phyloP scores from a whole-genome alignment of 2,329 filamentous ascomycete species.

The Ceratocystis colombiana region DNA sequence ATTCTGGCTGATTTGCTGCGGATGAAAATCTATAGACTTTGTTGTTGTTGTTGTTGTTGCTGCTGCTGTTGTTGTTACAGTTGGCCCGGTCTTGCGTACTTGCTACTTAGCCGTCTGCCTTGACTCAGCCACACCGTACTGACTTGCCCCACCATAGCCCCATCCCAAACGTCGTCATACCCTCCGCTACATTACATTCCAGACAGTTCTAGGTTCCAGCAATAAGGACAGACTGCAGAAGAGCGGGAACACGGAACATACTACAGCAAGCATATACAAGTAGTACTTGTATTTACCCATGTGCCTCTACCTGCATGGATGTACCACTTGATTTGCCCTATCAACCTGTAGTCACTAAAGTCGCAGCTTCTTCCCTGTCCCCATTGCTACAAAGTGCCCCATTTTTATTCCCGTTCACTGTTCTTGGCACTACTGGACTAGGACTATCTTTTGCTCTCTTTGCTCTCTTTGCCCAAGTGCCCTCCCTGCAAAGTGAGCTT shows the following conservation, averaged over 20 bases:
- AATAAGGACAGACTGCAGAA: too few species aligned
- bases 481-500: constrained; percentile 5
- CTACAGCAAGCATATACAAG: background rate
- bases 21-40: too few species aligned
- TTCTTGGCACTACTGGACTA: constrained; percentile 1
- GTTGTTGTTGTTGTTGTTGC: too few species aligned
- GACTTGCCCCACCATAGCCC: constrained; percentile 19
- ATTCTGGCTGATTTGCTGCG: too few species aligned
- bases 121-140: constrained; percentile 7
- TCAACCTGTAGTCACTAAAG: constrained; percentile 5
- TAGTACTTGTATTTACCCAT: background rate
- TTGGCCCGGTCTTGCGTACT: background rate
- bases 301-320: background rate
- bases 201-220: background rate
- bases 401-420: constrained; percentile 7
- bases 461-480: background rate
- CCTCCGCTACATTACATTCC: background rate
- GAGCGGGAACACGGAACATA: too few species aligned
- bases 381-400: background rate
- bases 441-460: background rate
- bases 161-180: constrained; percentile 23
- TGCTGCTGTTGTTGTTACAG: too few species aligned
- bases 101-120: background rate
- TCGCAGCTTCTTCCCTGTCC: constrained; percentile 10
- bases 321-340: background rate